Conservation (phyloP, 176 grass and related monocot species). For the Cenchrus fungigraminus region DNA sequence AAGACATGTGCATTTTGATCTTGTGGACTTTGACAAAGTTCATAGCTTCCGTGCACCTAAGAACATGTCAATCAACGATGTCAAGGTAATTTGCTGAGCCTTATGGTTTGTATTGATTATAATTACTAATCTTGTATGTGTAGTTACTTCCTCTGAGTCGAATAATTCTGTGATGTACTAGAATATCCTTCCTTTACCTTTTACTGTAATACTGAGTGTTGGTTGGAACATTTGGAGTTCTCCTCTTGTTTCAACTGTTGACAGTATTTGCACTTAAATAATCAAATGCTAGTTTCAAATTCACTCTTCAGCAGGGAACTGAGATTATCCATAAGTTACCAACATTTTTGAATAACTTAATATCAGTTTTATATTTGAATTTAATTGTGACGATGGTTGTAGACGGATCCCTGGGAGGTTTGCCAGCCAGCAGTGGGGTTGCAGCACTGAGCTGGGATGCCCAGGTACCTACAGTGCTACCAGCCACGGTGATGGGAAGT, state of each 20-base stretch:
- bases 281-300: background rate
- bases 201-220: background rate
- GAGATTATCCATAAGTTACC: background rate
- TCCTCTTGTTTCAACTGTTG: background rate
- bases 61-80: constrained; percentile 46
- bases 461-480: background rate
- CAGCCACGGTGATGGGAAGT: background rate
- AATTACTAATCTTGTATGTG: background rate
- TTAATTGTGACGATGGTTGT: background rate
- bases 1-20: constrained; percentile 59
- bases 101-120: constrained; percentile 23
- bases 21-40: constrained; percentile 74
- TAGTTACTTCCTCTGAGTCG: background rate
- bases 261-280: background rate
- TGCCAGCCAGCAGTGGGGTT: background rate
- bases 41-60: constrained; percentile 61
- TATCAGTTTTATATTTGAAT: background rate
- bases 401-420: background rate
- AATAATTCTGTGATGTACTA: constrained; percentile 3
- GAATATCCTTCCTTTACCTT: background rate
- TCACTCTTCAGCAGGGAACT: background rate
- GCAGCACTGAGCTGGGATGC: background rate
- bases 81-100: constrained; percentile 59
- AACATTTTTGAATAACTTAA: background rate
- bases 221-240: background rate